phyloP scores from a whole-genome alignment of 192 early-diverging fungal species.

The Paraglomus brasilianum region DNA sequence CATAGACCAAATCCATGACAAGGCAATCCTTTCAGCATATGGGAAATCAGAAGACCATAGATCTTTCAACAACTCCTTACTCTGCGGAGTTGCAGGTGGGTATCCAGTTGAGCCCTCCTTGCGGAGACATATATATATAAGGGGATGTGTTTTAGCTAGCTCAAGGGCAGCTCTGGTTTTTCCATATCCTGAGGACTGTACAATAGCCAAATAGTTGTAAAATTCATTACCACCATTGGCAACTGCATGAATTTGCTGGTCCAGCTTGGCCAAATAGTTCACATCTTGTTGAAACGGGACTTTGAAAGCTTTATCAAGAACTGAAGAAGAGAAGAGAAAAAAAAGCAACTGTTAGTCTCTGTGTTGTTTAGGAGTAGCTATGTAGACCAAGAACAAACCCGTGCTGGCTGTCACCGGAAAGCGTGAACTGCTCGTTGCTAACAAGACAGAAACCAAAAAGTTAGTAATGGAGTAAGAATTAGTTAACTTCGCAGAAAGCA shows the following conservation, averaged over 20 bases:
- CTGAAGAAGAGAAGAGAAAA: too few relatives aligned
- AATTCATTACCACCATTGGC: constrained; percentile 4
- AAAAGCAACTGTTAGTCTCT: too few relatives aligned
- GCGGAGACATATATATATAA: background rate
- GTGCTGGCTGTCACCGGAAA: too few relatives aligned
- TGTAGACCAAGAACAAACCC: too few relatives aligned
- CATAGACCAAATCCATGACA: background rate
- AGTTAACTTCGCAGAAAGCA: too few relatives aligned
- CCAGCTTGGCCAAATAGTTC: background rate
- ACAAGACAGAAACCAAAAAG: too few relatives aligned
- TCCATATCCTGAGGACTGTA: constrained; percentile 9
- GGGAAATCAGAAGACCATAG: background rate
- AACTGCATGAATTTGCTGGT: background rate
- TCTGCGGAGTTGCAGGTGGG: constrained; percentile 14
- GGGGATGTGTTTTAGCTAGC: background rate
- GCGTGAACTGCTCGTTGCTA: too few relatives aligned
- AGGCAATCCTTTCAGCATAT: background rate
- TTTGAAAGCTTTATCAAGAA: too few relatives aligned
- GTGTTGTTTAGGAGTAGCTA: too few relatives aligned
- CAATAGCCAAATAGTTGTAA: constrained; percentile 15
- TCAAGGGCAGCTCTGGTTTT: constrained; percentile 1
- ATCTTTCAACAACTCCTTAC: background rate
- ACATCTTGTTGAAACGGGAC: too few relatives aligned
- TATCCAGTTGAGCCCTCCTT: background rate
- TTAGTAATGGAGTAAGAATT: too few relatives aligned